Base-by-base conservation (phyloP, 2,329 filamentous ascomycete species). In the Penicillium sp. region DNA sequence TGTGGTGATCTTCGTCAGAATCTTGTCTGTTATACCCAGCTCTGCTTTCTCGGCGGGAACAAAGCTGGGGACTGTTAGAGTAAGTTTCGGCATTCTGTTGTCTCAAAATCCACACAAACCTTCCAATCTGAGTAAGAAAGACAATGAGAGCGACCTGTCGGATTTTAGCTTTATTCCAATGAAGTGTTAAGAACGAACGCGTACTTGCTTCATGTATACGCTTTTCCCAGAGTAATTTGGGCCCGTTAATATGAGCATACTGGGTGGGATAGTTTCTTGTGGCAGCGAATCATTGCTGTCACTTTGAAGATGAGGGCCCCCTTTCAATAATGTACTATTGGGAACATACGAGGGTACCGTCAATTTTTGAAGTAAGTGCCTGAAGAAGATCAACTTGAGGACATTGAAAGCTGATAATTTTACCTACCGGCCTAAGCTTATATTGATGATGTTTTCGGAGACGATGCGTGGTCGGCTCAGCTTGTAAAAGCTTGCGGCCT, bases 171-270 rank as follows among this genome's bases (percentile, higher is more conserved):
- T 25, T 9, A 3, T 7, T 26, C 26, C n/a, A 29, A n/a, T 13
- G 4, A 8, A 12, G 8, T 47, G 9, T 36, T 25, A 9, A 5
- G 8, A 25, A 11, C 4, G 11, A 4, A 8, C 12, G n/a, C 52
- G 53, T 49, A 65, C 68, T 66, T 98, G 91, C 67, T 95, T 98
- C 63, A 97, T 77, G 67, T 95, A 97, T 0, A 97, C 82, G 58
- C 90, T 97, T 68, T 98, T 98, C 0, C 93, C 93, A 0, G 93
- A 97, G 65, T 93, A 94, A 59, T 98, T 98, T 4, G 93, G 90
- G 0, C 93, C 93, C 0, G 93, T 97, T 59, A 98, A 69, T 5
- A 96, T 73, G 9, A 96, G 66, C 70, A 89, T 85, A 54, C 80
- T 88, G 9, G 86, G 82, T 3, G 63, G 64, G 8, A 58, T 49